Conservation (phyloP, 352 stramenopile genomes). For the Plasmopara halstedii region DNA sequence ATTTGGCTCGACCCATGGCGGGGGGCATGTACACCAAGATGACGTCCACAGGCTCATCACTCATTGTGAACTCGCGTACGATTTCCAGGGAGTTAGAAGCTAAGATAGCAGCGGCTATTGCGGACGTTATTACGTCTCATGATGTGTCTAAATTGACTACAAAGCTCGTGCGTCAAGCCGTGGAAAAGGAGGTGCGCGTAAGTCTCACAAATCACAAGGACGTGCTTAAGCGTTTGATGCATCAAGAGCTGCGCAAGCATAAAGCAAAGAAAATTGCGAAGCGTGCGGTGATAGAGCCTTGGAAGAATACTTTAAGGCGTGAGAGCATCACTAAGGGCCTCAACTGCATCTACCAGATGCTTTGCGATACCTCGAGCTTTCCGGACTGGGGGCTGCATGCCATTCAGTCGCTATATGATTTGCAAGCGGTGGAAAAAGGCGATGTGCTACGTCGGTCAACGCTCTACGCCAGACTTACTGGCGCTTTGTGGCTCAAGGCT, state of each 20-base stretch:
- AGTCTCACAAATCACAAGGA: slow-evolving; percentile 85
- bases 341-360: slow-evolving; percentile 31
- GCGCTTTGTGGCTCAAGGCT: slow-evolving; percentile 43
- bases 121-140: slow-evolving; percentile 51
- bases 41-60: slow-evolving; percentile 54
- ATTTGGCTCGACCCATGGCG: slow-evolving; percentile 35
- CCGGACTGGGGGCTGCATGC: slow-evolving; percentile 38
- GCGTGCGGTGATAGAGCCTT: slow-evolving; percentile 40
- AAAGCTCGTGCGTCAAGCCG: slow-evolving; percentile 72
- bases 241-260: slow-evolving; percentile 72
- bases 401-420: slow-evolving; percentile 59
- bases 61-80: slow-evolving; percentile 63
- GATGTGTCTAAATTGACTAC: slow-evolving; percentile 63
- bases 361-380: slow-evolving; percentile 17
- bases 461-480: slow-evolving; percentile 55
- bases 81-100: slow-evolving; percentile 79
- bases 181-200: slow-evolving; percentile 82
- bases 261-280: slow-evolving; percentile 72
- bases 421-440: slow-evolving; percentile 43
- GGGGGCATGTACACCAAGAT: slow-evolving; percentile 76
- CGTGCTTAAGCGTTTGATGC: slow-evolving; percentile 83
- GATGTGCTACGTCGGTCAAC: slow-evolving; percentile 34
- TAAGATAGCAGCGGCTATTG: slow-evolving; percentile 71
- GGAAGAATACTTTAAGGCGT: slow-evolving; percentile 43
- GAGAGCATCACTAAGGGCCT: slow-evolving; percentile 39